phyloP scores from a whole-genome alignment of 768 basidiomycete genomes.

The Trametopsis cervina region DNA sequence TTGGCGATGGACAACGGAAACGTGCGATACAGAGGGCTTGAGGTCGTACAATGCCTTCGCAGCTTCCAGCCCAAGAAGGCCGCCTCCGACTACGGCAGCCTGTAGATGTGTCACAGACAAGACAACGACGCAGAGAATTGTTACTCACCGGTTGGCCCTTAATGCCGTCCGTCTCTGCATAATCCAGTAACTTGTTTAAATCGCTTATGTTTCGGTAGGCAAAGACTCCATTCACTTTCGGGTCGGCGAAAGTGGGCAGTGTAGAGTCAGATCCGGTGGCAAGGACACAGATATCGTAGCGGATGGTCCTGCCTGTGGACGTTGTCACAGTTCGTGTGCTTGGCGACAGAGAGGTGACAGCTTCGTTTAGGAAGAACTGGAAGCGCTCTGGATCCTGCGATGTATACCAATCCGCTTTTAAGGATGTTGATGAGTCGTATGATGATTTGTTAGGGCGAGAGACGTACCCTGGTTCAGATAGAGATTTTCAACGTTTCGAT shows the following conservation, averaged over 20 bases:
- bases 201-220: conserved; percentile 71
- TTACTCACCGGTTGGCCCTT: conserved; percentile 22
- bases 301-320: conserved; percentile 34
- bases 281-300: conserved; percentile 58
- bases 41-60: conserved; percentile 68
- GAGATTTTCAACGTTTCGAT: conserved; percentile 50
- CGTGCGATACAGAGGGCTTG: conserved; percentile 32
- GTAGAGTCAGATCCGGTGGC: conserved; percentile 65
- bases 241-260: conserved; percentile 50
- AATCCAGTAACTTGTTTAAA: conserved; percentile 55
- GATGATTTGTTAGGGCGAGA: neutral
- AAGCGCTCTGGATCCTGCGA: conserved; percentile 52
- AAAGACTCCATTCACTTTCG: conserved; percentile 48
- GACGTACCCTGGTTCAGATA: conserved; percentile 45
- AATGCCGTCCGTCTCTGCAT: conserved; percentile 39
- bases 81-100: conserved; percentile 61
- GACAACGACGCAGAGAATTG: too few relatives aligned
- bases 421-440: neutral
- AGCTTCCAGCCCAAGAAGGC: conserved; percentile 66
- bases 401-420: conserved; percentile 47
- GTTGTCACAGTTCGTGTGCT: conserved; percentile 39
- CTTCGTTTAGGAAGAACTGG: conserved; percentile 42
- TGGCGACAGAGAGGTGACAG: conserved; percentile 33
- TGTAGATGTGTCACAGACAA: too few relatives aligned
- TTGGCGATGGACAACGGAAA: conserved; percentile 47